These are phyloP conservation scores for Teratosphaeria gauchensis DNA, from an alignment of 2,329 filamentous ascomycete genomes.

Conservation along the genomic window DNA sequence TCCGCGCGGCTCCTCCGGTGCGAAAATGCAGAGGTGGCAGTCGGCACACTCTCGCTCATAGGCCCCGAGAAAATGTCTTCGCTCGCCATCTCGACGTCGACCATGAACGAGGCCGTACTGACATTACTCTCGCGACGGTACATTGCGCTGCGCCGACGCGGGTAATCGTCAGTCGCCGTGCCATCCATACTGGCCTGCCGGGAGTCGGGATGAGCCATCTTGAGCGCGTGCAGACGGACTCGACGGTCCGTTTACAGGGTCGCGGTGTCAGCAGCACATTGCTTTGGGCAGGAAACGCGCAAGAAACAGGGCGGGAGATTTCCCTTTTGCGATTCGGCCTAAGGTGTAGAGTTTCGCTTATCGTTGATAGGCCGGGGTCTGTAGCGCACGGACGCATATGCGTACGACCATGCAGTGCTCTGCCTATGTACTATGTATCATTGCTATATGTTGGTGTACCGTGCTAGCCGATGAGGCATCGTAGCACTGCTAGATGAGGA, in stretches of 20 bases:
- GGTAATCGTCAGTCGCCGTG: slow-evolving; percentile 12
- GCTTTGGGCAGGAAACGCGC: neutral
- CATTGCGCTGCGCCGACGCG: slow-evolving; percentile 18
- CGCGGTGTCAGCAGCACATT: neutral
- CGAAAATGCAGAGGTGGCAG: slow-evolving; percentile 81
- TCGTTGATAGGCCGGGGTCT: neutral
- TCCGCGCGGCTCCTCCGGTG: slow-evolving; percentile 73
- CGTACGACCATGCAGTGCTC: too few species aligned
- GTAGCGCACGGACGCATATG: neutral
- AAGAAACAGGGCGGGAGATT: neutral
- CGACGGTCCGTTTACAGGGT: neutral
- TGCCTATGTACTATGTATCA: too few species aligned
- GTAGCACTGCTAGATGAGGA: neutral
- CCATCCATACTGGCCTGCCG: slow-evolving; percentile 1
- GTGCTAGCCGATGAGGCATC: too few species aligned
- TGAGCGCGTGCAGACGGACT: neutral
- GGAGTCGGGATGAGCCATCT: neutral
- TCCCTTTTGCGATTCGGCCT: neutral
- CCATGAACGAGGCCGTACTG: slow-evolving; percentile 57
- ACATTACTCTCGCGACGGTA: slow-evolving; percentile 61
- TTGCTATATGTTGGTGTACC: too few species aligned
- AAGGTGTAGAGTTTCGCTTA: neutral
- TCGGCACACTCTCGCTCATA: slow-evolving; percentile 90
- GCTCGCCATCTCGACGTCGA: slow-evolving; percentile 97
- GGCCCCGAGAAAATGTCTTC: slow-evolving; percentile 92